Base-by-base conservation (phyloP, 208 protist species). In the Acanthamoeba sp. region DNA sequence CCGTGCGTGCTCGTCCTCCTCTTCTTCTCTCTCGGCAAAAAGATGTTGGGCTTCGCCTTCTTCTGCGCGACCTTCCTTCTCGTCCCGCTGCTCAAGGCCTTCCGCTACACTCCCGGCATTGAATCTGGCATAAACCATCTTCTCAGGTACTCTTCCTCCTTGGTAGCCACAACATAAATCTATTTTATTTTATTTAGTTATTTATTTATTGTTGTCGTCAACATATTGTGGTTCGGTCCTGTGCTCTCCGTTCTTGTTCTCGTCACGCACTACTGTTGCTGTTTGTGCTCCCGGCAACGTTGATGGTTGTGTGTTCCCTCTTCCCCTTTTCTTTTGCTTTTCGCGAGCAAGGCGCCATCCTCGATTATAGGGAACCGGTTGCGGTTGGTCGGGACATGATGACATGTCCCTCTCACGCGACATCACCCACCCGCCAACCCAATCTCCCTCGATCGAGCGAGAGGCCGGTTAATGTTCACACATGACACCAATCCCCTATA, bases 11-110 rank as follows among this genome's bases (percentile, higher is more conserved):
- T 52, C 73, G 48, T 84, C 73, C 73, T 84, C 10, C 40, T 84
- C 40, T 84, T 84, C 73, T 84, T 84, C 73, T 84, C 73, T 7
- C 42, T 84, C 40, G 73, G 73, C 73, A 84, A 84, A 38, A 84
- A 84, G 73, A 52, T 84, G 73, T 14, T 84, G 27, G 73, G 73
- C 73, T 84, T 84, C 73, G 73, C n/a, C 73, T 84, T 84, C 73
- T 34, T 84, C 73, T 45, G 73, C 73, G 52, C 73, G 2, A 52
- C 73, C 73, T 84, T 84, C 40, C 16, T 84, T 6, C 34, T 84
- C 42, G 73, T 84, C 18, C 73, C 73, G 7, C 73, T 84, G 3
- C 73, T 84, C 73, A 84, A 84, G n/a, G 73, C 73, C 40, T 1
- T 84, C 38, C 73, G 73, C 73, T 84, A 84, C 73, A 84, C 73